Evolutionary conservation across 495 filamentous ascomycete genomes (phyloP).

Genomic region (Endocarpon pusillum): DNA sequence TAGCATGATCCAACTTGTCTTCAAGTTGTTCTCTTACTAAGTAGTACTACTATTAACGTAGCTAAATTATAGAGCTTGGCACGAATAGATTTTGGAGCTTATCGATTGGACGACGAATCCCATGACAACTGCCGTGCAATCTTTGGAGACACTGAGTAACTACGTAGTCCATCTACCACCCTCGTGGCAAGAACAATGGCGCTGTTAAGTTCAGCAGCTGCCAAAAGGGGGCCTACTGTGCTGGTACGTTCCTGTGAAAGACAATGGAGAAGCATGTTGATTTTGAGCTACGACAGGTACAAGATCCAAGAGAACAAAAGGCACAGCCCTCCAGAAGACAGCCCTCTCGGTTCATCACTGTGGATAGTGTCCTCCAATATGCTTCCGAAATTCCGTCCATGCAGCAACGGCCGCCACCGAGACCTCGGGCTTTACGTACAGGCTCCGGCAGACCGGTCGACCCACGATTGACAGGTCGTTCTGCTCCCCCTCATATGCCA

Average conservation of each 20-base stretch:
- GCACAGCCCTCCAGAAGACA: constrained; percentile 20
- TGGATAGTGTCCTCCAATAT: constrained; percentile 90
- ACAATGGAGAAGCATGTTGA: no score
- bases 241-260: constrained; percentile 25
- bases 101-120: no score
- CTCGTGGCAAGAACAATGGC: no score
- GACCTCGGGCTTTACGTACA: constrained; percentile 33
- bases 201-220: no score
- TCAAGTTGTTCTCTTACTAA: no score
- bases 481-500: constrained; percentile 60
- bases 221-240: constrained; percentile 38
- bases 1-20: no score
- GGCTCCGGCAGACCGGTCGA: constrained; percentile 21
- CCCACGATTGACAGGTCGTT: constrained; percentile 23
- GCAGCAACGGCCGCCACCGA: constrained; percentile 63
- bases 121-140: no score
- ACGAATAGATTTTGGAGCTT: no score
- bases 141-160: no score
- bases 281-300: constrained; percentile 26
- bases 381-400: constrained; percentile 89
- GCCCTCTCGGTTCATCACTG: constrained; percentile 60
- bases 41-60: no score
- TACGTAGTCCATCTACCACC: no score
- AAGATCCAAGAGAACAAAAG: constrained; percentile 39
- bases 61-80: no score